Conservation (phyloP, 805 yeast species). For the Lipomyces yamanashiensis region DNA sequence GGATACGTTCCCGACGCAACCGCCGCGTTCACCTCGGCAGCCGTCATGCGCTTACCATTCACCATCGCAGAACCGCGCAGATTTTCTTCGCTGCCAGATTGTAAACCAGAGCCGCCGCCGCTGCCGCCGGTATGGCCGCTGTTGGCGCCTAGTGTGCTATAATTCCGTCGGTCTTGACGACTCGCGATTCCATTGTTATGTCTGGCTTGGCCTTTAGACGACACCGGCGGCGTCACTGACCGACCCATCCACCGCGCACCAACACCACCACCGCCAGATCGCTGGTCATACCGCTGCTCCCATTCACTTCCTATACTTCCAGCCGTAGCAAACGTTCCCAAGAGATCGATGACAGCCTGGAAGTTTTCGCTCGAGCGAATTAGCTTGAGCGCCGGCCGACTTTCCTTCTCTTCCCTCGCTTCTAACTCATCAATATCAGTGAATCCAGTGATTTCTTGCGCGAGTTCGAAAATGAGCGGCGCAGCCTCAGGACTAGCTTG, state of each 20-base stretch:
- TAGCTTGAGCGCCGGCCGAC: not conserved
- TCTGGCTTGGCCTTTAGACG: not conserved
- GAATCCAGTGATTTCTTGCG: conserved; percentile 24
- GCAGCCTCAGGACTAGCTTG: conserved; percentile 32
- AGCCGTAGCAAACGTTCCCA: conserved; percentile 40
- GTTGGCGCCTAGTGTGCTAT: conserved; percentile 25
- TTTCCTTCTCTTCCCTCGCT: conserved; percentile 11
- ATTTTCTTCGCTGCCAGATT: conserved; percentile 13
- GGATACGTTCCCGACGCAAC: conserved; percentile 36
- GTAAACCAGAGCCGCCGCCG: too few species aligned
- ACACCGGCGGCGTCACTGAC: conserved; percentile 24
- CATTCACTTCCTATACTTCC: conserved; percentile 36
- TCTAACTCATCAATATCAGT: conserved; percentile 18
- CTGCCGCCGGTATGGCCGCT: not conserved
- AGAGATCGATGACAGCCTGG: conserved; percentile 34
- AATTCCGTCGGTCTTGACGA: conserved; percentile 30
- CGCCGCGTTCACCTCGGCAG: conserved; percentile 37
- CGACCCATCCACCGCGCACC: conserved; percentile 18
- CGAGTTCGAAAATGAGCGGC: conserved; percentile 27
- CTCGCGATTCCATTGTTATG: not conserved
- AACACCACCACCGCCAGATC: conserved; percentile 1
- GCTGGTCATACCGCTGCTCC: conserved; percentile 33
- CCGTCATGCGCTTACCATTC: conserved; percentile 31
- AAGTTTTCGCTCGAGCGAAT: conserved; percentile 34
- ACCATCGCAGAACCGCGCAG: conserved; percentile 12